Conservation (phyloP, 1,139 yeast species). For the Tardiomyces digboiensis region DNA sequence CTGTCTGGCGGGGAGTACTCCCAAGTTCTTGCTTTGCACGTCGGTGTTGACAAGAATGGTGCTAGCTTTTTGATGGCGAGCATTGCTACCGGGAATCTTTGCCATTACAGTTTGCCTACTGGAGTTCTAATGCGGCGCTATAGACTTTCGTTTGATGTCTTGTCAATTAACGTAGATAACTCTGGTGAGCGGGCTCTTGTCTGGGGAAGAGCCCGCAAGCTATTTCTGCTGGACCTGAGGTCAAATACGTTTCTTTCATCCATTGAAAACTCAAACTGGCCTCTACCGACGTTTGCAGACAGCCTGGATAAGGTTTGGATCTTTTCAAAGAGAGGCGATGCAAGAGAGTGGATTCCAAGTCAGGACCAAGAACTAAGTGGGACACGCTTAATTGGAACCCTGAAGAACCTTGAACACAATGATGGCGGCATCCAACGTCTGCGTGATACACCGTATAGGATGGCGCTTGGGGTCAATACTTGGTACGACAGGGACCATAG, state of each 20-base stretch:
- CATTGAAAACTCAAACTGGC: not conserved
- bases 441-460: not conserved
- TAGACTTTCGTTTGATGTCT: not conserved
- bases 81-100: not conserved
- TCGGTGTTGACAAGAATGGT: not conserved
- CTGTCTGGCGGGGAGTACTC: not conserved
- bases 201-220: not conserved
- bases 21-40: not conserved
- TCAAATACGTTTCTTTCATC: not conserved
- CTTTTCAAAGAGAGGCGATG: not conserved
- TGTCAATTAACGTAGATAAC: not conserved
- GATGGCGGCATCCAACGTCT: too few species aligned
- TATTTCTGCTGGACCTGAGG: not conserved
- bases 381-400: too few species aligned
- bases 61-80: not conserved
- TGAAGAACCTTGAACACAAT: not conserved
- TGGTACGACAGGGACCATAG: not conserved
- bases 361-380: too few species aligned
- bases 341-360: not conserved
- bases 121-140: not conserved
- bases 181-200: not conserved
- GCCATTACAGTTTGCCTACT: not conserved
- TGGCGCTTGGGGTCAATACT: not conserved
- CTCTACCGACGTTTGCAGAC: not conserved
- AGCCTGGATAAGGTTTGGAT: not conserved